Evolutionary conservation across 2,329 filamentous ascomycete genomes (phyloP).

Genomic region (Coniella vitis): DNA sequence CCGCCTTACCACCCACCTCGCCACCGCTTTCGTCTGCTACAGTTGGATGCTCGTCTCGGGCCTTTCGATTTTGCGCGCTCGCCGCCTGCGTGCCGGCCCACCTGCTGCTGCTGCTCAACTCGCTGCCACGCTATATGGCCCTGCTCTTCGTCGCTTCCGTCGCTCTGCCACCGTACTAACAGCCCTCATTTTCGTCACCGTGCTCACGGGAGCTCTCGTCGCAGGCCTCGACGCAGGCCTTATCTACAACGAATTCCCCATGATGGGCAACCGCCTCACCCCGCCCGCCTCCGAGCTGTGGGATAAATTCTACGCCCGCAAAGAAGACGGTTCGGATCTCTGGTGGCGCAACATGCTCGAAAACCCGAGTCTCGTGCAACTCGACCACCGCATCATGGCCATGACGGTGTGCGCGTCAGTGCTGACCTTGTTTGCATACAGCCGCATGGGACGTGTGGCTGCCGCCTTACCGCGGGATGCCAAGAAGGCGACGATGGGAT

Average conservation of each 20-base stretch:
- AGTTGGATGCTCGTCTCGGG: constrained; percentile 90
- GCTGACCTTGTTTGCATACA: constrained; percentile 73
- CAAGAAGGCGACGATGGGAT: constrained; percentile 64
- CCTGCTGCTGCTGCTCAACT: constrained; percentile 52
- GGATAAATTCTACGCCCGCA: constrained; percentile 77
- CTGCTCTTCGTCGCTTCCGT: constrained; percentile 66
- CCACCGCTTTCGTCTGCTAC: constrained; percentile 88
- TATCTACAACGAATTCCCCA: constrained; percentile 98
- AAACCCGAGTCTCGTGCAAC: constrained; percentile 91
- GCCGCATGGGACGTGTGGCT: constrained; percentile 55
- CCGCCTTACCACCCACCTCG: constrained; percentile 80
- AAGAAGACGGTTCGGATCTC: constrained; percentile 70
- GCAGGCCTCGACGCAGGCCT: constrained; percentile 92
- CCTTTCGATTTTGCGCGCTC: constrained; percentile 73
- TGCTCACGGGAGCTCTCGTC: constrained; percentile 88
- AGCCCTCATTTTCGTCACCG: constrained; percentile 76
- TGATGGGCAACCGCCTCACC: constrained; percentile 79
- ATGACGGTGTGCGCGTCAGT: constrained; percentile 81
- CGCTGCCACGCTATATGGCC: constrained; percentile 56
- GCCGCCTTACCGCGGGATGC: constrained; percentile 56
- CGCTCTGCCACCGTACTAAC: constrained; percentile 64
- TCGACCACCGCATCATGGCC: constrained; percentile 90
- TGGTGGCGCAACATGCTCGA: constrained; percentile 98
- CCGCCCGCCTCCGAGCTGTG: constrained; percentile 80
- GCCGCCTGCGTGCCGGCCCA: constrained; percentile 59